Base-by-base conservation (phyloP, 345 rosid genomes). In the Euphorbia tirucalli region DNA sequence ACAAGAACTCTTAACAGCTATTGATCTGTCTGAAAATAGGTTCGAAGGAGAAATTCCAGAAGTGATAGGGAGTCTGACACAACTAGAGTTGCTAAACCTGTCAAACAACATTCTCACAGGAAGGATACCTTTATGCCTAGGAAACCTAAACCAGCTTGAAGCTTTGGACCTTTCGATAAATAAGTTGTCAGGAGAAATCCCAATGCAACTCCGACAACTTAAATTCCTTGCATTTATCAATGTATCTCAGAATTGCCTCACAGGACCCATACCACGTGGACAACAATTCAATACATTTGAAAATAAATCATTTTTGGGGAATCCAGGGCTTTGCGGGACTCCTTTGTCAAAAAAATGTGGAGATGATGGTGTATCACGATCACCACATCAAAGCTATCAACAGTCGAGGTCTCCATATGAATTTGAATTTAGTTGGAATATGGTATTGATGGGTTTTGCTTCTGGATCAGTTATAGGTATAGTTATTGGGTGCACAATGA, bases 21-120 rank as follows among this genome's bases (percentile, higher is more conserved):
- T 55, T 16, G 73, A 75, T 30, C 46, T 75, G 31, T 75, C 78
- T 7, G 15, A 19, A 31, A 75, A 75, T 43, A 37, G 16, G 0
- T 75, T 75, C 30, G 69, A 75, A 13, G 73, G 78, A 4, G 24
- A 28, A 8, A 61, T 75, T 22, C 73, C 78, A 15, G 62, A 61
- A 37, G 46, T 11, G 27, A 50, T 69, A 16, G 78, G 78, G 43
- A 39, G 41, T n/a, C 8, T 69, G 1, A 22, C 1, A 1, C 48
- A 30, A 19, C 64, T 75, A 8, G 3, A 24, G 21, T 2, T 24
- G 16, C 58, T 75, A 0, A 75, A 75, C 68, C 11, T 75, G n/a
- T 75, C 73, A 9, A 54, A 52, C 4, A 75, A 75, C 54, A 37
- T 27, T 37, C 73, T 68, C 32, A 67, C 24, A 0, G 77, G 44